phyloP scores from a whole-genome alignment of 2,329 filamentous ascomycete genomes.

The Arthrinium phaeospermum region DNA sequence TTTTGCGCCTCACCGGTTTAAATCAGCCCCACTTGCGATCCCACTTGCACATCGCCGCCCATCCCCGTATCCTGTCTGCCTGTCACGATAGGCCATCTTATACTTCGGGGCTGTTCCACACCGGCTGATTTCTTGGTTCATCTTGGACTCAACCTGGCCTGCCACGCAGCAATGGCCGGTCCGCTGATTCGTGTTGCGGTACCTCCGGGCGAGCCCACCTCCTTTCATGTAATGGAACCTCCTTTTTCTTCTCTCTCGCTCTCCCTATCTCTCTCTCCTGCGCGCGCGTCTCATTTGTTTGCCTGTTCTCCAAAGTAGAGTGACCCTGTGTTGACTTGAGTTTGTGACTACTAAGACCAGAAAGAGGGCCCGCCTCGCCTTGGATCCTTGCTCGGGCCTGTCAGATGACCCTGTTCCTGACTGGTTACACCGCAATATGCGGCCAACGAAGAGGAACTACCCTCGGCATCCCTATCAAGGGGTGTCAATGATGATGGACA shows the following conservation, averaged over 20 bases:
- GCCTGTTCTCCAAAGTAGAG: background rate
- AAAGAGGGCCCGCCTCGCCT: background rate
- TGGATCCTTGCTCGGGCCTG: conserved; percentile 6
- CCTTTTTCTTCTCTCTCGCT: background rate
- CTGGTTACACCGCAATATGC: conserved; percentile 8
- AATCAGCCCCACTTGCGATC: background rate
- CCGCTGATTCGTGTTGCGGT: background rate
- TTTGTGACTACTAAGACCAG: background rate
- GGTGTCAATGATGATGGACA: background rate
- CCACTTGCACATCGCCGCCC: background rate
- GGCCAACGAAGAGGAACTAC: background rate
- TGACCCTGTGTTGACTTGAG: background rate
- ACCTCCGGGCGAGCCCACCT: background rate
- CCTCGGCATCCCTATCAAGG: background rate
- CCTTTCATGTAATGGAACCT: conserved; percentile 5
- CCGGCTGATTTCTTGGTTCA: background rate
- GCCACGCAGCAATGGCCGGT: conserved; percentile 11
- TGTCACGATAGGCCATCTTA: conserved; percentile 14
- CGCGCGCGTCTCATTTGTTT: background rate
- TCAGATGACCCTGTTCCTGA: conserved; percentile 3
- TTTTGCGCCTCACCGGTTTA: background rate
- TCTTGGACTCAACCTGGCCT: background rate
- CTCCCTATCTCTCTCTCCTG: background rate
- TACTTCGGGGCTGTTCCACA: conserved; percentile 14
- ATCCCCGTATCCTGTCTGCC: conserved; percentile 1